These are phyloP conservation scores for Elaeis guineensis DNA, from an alignment of 176 grass and related monocot species.

Conservation along the genomic window DNA sequence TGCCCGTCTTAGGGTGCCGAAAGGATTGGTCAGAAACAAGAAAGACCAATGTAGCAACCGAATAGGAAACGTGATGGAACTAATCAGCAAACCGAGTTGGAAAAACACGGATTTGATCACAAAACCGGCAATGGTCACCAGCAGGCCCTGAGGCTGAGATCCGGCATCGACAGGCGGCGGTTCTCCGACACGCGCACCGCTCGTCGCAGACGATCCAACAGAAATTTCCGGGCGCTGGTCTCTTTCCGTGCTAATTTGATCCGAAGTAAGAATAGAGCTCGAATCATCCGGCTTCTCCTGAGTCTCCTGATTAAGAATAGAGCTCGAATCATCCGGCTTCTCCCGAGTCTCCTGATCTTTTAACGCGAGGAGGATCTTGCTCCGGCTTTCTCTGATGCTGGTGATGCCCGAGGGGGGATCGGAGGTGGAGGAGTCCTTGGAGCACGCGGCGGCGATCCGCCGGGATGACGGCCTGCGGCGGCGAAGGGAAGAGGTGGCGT, in stretches of 20 bases:
- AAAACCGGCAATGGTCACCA: slow-evolving; percentile 39
- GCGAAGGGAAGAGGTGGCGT: slow-evolving; percentile 10
- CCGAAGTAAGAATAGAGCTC: slow-evolving; percentile 1
- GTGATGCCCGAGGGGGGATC: background rate
- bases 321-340: background rate
- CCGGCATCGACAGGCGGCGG: background rate
- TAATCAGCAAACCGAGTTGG: slow-evolving; percentile 48
- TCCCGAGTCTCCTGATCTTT: background rate
- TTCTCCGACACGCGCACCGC: background rate
- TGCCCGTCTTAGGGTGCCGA: slow-evolving; percentile 28
- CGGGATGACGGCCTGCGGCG: slow-evolving; percentile 3
- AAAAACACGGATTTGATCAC: slow-evolving; percentile 57
- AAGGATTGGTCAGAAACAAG: slow-evolving; percentile 47
- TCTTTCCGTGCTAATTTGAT: background rate
- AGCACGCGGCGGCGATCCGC: too few relatives aligned
- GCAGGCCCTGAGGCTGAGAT: slow-evolving; percentile 7
- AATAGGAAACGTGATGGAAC: slow-evolving; percentile 44
- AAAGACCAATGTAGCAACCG: slow-evolving; percentile 51
- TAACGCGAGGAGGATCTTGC: background rate
- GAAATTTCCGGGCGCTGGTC: background rate
- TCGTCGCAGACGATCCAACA: background rate
- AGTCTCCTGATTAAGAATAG: background rate
- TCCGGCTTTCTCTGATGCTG: background rate
- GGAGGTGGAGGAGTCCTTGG: slow-evolving; percentile 10
- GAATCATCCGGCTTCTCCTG: background rate